A percentile compares a stretch with the other conserved stretches of the same genome.
phyloP scores from a whole-genome alignment of 2,329 filamentous ascomycete genomes.

The Hirsutella rhossiliensis region DNA sequence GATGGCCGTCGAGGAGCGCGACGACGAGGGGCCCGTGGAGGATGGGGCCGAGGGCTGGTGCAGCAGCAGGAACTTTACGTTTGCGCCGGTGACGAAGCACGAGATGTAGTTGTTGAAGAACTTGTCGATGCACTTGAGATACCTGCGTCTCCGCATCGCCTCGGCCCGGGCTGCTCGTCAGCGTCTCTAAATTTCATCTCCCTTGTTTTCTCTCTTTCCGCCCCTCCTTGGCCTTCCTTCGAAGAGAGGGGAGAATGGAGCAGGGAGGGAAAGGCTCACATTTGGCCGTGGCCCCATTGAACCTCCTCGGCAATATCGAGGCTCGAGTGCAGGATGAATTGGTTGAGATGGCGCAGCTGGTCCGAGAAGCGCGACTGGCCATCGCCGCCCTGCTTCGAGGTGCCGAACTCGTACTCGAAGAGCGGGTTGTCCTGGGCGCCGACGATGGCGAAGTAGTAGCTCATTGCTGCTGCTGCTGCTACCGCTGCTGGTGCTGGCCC shows the following conservation, averaged over 20 bases:
- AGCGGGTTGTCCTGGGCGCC: conserved; percentile 91
- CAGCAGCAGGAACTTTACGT: conserved; percentile 87
- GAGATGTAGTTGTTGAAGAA: conserved; percentile 95
- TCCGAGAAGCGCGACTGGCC: conserved; percentile 81
- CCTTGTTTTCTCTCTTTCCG: too few species aligned
- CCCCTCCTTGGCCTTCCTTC: too few species aligned
- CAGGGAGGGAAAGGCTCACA: conserved; percentile 39
- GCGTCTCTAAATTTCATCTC: not conserved
- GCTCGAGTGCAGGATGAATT: conserved; percentile 91
- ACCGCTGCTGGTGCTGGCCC: conserved; percentile 1
- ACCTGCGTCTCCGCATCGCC: conserved; percentile 38
- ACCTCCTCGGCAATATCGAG: conserved; percentile 93
- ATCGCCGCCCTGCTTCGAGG: conserved; percentile 90
- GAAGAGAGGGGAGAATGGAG: too few species aligned
- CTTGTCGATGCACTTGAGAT: conserved; percentile 91
- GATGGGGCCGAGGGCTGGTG: conserved; percentile 57
- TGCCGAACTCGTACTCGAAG: conserved; percentile 95
- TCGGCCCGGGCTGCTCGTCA: not conserved
- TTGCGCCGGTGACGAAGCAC: conserved; percentile 85
- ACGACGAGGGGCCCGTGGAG: conserved; percentile 24
- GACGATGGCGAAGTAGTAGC: conserved; percentile 96
- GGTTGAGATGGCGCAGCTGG: conserved; percentile 85
- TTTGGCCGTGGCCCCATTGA: conserved; percentile 78
- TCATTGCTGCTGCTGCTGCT: conserved; percentile 45
- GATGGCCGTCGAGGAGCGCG: conserved; percentile 54